Conservation (phyloP, 129 eudicot species). For the Escallonia rubra region DNA sequence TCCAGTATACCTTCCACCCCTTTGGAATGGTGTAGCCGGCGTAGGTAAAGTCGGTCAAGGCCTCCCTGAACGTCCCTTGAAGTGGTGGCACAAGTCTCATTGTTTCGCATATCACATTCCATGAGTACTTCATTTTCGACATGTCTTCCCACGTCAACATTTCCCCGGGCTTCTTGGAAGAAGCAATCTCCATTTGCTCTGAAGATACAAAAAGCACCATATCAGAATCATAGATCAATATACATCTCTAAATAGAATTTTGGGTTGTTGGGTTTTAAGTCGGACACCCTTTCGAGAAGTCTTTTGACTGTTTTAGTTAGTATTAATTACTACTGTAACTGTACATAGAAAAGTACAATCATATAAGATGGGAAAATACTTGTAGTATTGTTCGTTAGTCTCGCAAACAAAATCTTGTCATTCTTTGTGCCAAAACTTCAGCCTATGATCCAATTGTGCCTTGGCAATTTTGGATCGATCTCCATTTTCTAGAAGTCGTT, state of each 20-base stretch:
- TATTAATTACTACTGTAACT: not conserved
- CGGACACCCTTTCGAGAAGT: no score
- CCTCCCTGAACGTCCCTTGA: constrained; percentile 41
- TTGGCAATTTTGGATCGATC: not conserved
- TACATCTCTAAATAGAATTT: no score
- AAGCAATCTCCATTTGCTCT: constrained; percentile 36
- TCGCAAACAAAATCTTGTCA: no score
- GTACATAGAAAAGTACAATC: not conserved
- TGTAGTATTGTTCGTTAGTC: no score
- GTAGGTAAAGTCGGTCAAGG: constrained; percentile 23
- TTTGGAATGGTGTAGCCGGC: constrained; percentile 41
- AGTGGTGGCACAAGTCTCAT: constrained; percentile 36
- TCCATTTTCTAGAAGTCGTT: not conserved
- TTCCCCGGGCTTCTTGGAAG: constrained; percentile 21
- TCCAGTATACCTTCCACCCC: constrained; percentile 29
- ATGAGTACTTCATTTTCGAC: constrained; percentile 37
- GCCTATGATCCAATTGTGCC: not conserved
- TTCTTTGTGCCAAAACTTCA: no score
- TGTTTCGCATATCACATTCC: constrained; percentile 40
- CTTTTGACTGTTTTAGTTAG: not conserved
- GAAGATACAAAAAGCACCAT: not conserved
- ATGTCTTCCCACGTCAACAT: constrained; percentile 34
- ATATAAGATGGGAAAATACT: no score
- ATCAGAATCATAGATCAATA: not conserved
- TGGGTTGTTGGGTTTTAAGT: no score